Percentiles rank a stretch among this genome's conserved stretches.
Conservation (phyloP, 805 yeast species). For the Candida michaelii region DNA sequence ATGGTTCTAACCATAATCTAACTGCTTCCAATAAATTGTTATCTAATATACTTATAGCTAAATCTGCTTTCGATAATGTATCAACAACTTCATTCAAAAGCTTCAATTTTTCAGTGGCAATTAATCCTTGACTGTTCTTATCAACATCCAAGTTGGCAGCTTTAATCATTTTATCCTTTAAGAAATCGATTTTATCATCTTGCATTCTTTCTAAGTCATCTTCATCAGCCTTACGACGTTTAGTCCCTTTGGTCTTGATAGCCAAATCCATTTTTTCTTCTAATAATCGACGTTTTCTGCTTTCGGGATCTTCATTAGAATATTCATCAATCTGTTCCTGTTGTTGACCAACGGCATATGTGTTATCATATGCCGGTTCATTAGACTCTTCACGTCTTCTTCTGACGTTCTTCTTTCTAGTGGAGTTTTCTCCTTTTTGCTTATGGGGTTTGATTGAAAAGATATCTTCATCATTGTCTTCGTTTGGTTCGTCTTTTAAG, state of each 20-base stretch:
- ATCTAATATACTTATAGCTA: conserved; percentile 91
- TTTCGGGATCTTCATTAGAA: conserved; percentile 33
- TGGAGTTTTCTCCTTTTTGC: conserved; percentile 11
- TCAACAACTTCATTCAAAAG: conserved; percentile 77
- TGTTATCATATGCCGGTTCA: conserved; percentile 14
- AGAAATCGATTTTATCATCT: conserved; percentile 80
- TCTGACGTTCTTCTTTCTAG: conserved; percentile 29
- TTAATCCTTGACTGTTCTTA: conserved; percentile 56
- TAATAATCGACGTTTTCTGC: conserved; percentile 64
- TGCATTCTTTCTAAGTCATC: conserved; percentile 94
- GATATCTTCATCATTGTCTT: conserved; percentile 20
- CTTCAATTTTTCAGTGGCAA: conserved; percentile 76
- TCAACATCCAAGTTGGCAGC: conserved; percentile 78
- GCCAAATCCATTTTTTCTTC: conserved; percentile 82
- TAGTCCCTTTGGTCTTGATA: conserved; percentile 59
- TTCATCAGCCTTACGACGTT: conserved; percentile 73
- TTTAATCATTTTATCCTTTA: conserved; percentile 86
- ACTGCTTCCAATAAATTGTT: conserved; percentile 91
- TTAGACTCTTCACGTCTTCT: conserved; percentile 13
- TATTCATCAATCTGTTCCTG: conserved; percentile 10
- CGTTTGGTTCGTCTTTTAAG: conserved; percentile 5
- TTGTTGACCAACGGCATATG: conserved; percentile 6
- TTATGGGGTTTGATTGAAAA: conserved; percentile 26
- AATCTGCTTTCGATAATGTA: conserved; percentile 73
- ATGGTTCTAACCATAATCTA: conserved; percentile 95